A percentile compares a stretch with the other conserved stretches of the same genome.
Conservation (phyloP, 441 rosid species). For the Pelargonium citronellum region DNA sequence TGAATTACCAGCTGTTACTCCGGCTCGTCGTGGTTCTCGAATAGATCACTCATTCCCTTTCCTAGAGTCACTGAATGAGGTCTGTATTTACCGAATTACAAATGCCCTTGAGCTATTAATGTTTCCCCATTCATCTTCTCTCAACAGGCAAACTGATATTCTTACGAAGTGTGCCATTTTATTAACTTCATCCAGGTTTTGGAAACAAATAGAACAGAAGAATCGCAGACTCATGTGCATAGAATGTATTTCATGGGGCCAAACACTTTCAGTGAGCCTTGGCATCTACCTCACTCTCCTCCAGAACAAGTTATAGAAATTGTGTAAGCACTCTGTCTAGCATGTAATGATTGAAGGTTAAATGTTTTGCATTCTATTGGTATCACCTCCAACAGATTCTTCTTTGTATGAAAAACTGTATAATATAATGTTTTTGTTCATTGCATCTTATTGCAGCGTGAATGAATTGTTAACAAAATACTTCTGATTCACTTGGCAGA, state of each 20-base stretch:
- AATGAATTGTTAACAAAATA: conserved; percentile 1
- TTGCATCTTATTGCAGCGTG: conserved; percentile 5
- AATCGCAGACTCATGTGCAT: conserved; percentile 79
- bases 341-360: conserved; percentile 10
- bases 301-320: conserved; percentile 74
- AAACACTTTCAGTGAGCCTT: conserved; percentile 78
- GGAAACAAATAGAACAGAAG: conserved; percentile 79
- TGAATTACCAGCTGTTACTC: conserved; percentile 53
- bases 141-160: background rate
- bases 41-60: conserved; percentile 84
- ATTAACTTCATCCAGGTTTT: conserved; percentile 43
- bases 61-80: conserved; percentile 90
- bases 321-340: conserved; percentile 50
- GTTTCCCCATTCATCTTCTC: background rate
- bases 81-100: conserved; percentile 13
- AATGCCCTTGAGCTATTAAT: background rate
- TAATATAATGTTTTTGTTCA: conserved; percentile 3
- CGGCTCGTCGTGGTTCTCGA: conserved; percentile 57
- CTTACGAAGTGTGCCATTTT: conserved; percentile 10
- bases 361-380: conserved; percentile 1
- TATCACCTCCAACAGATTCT: background rate
- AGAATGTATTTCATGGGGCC: conserved; percentile 87
- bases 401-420: background rate
- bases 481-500: conserved; percentile 31
- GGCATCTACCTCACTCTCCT: conserved; percentile 74